A percentile compares a stretch with the other conserved stretches of the same genome.
These are phyloP conservation scores for Penicilliopsis zonata DNA, from an alignment of 495 filamentous ascomycete species.

Conservation along the genomic window DNA sequence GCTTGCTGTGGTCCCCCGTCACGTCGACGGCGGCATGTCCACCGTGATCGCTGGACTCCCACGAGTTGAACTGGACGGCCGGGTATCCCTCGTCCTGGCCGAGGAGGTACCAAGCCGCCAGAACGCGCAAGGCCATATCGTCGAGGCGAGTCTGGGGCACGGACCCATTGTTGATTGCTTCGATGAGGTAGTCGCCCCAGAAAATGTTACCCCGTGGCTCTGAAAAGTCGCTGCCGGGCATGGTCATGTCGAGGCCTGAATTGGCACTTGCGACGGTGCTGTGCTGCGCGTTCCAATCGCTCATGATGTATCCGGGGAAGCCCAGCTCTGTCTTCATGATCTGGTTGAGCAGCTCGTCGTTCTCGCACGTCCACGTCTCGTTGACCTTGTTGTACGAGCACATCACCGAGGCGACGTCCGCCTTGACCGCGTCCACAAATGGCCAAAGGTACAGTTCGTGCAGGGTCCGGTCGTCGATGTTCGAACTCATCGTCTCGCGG, in stretches of 20 bases:
- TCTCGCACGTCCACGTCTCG: conserved; percentile 51
- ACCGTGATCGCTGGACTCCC: no score
- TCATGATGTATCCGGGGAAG: conserved; percentile 58
- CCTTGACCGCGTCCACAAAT: conserved; percentile 53
- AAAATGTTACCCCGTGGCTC: conserved; percentile 2
- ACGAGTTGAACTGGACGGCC: conserved; percentile 14
- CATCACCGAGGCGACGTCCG: conserved; percentile 31
- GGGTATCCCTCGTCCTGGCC: conserved; percentile 35
- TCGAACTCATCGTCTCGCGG: conserved; percentile 48
- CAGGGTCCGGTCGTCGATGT: conserved; percentile 55
- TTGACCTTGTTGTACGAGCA: conserved; percentile 24
- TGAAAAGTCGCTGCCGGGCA: conserved; percentile 13
- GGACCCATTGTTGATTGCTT: conserved; percentile 38
- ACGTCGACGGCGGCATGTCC: conserved; percentile 22
- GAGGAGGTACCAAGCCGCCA: conserved; percentile 35
- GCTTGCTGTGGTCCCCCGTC: conserved; percentile 28
- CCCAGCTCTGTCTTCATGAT: conserved; percentile 70
- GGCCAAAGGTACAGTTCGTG: conserved; percentile 79
- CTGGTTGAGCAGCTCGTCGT: conserved; percentile 41
- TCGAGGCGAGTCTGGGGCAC: conserved; percentile 33
- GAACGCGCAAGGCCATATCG: conserved; percentile 41
- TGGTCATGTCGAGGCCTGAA: conserved; percentile 43
- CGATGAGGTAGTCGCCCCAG: conserved; percentile 22
- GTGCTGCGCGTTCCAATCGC: conserved; percentile 50
- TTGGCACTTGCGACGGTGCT: conserved; percentile 33